Evolutionary conservation across 805 yeast species (phyloP), one percentile per base, ranked within the genome.

Genomic region (Lipomyces oligophaga): DNA sequence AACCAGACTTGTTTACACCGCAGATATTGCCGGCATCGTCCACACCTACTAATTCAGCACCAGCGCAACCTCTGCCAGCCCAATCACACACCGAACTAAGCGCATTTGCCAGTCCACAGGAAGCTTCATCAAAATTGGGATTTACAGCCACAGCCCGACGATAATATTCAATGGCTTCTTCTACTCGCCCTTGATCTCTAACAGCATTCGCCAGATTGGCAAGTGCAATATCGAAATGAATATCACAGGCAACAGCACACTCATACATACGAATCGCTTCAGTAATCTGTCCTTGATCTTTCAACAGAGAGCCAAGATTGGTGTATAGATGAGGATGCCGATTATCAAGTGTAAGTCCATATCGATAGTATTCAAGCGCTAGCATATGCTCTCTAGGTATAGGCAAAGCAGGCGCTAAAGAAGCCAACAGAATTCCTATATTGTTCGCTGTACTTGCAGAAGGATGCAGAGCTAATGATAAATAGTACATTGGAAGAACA

Each of bases 291-390:
- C 67, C 67, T 31, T 61, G 64, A 33, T 63, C 67, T 11, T 64
- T 58, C 19, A 57, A 52, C 3, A 63, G 49, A 5, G 67, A 61
- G 5, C 67, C 67, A 26, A 63, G 51, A 22, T 63, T 63, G 5
- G 67, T 63, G 49, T 63, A 60, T 6, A 63, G 49, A 45, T 63
- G 67, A 3, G 67, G 67, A 36, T 63, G 67, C n/a, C 55, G 57
- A 8, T 60, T 38, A 41, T 63, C 67, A 13, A 63, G 54, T 3
- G 59, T 46, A 3, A 63, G 58, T 1, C 67, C 67, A 35, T 49
- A 61, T 21, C 46, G 45, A 43, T 63, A 63, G 36, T 63, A 63
- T 25, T 58, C 55, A 6, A 61, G 28, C 3, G 67, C 67, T 24
- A 63, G 52, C 21, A 32, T 22, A 27, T 51, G 55, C 38, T 51